Base-by-base conservation (phyloP, 768 basidiomycete species). In the Mycena galericulata region DNA sequence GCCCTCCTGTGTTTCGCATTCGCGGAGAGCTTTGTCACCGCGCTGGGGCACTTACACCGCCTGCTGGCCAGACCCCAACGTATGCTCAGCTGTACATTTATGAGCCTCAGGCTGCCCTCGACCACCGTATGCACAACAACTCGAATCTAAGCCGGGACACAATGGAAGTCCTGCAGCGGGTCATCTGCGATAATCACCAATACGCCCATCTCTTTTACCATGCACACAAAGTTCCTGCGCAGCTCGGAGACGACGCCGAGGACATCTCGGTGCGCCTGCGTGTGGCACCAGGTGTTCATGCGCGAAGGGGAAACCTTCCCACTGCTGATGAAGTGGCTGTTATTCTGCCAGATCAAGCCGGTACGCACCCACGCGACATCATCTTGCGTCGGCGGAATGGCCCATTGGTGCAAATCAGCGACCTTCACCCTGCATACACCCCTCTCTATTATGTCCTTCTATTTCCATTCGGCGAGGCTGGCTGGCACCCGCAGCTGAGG, bases 41-140 rank as follows among this genome's bases (percentile, higher is more conserved):
- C 0, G 74, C 79, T 14, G 84, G 83, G 0, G 57, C 78, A 5
- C 72, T 87, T 0, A n/a, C 64, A 2, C 78, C 83, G 26, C 10
- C 58, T 0, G 49, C 50, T 18, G 75, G 68, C 1, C 17, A 45
- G 1, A 36, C 34, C 0, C 79, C 83, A 0, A 36, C 59, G 0
- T 86, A 80, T 75, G 78, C 81, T 0, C 84, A 87, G 58, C 75
- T 86, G 0, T 85, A 84, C 53, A 76, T 84, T 18, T 78, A 80
- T 70, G 79, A 84, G 72, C 74, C 79, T 6, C 14, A 65, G 2
- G 71, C 69, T 1, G 81, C 80, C 0, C 71, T 41, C 10, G 53
- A 56, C 12, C 24, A 61, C 60, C 43, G 74, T 1, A 51, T 67
- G 29, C 32, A 64, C 7, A 67, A 54, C 2, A 78, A 79, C 59